These are phyloP conservation scores for Termitomyces sp. DNA, from an alignment of 768 basidiomycete genomes.

Conservation along the genomic window DNA sequence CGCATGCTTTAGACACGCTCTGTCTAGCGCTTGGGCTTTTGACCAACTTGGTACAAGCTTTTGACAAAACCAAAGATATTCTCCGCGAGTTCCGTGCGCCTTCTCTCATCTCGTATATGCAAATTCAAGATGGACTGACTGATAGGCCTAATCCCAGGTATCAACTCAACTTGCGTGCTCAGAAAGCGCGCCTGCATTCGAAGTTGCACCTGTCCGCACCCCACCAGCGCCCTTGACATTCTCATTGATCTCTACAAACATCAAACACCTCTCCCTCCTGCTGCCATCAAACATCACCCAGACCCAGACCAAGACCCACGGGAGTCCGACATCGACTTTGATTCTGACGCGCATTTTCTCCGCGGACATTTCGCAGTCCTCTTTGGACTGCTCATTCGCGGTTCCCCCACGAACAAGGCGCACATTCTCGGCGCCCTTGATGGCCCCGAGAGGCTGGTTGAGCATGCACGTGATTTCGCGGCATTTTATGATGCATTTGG, in stretches of 20 bases:
- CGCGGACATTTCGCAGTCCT: slow-evolving; percentile 73
- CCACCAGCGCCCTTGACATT: slow-evolving; percentile 41
- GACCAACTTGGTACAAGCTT: slow-evolving; percentile 67
- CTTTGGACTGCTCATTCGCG: slow-evolving; percentile 51
- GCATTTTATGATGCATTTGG: slow-evolving; percentile 33
- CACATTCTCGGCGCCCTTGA: slow-evolving; percentile 25
- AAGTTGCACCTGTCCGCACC: slow-evolving; percentile 43
- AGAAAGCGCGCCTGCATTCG: slow-evolving; percentile 41
- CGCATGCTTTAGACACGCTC: slow-evolving; percentile 56
- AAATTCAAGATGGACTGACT: neutral
- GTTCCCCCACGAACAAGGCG: slow-evolving; percentile 27
- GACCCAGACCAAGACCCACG: slow-evolving; percentile 20
- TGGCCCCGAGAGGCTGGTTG: slow-evolving; percentile 25
- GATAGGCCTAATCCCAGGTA: slow-evolving; percentile 24
- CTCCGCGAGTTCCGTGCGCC: slow-evolving; percentile 46
- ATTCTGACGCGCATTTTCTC: slow-evolving; percentile 41
- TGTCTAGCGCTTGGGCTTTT: slow-evolving; percentile 73
- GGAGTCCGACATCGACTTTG: slow-evolving; percentile 15
- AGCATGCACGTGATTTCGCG: slow-evolving; percentile 42
- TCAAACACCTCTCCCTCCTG: slow-evolving; percentile 17
- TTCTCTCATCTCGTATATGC: neutral
- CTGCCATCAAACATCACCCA: slow-evolving; percentile 12
- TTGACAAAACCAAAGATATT: slow-evolving; percentile 39
- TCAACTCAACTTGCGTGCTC: slow-evolving; percentile 47
- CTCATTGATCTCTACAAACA: slow-evolving; percentile 44